Base-by-base conservation (phyloP, 202 grass and related monocot genomes). In the Dendrocalamus latiflorus region DNA sequence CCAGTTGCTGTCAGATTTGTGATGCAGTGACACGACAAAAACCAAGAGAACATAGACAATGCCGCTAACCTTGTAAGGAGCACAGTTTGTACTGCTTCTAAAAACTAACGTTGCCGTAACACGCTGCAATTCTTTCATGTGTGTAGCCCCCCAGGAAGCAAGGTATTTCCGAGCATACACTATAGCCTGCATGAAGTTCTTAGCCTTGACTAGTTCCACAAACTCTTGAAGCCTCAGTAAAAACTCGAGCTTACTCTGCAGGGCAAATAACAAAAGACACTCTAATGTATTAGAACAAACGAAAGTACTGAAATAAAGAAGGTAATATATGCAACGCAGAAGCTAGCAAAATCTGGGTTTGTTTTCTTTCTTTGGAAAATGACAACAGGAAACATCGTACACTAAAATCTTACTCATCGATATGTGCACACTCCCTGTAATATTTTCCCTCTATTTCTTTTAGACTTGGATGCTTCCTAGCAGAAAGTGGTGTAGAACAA, bases 231-330 rank as follows among this genome's bases (percentile, higher is more conserved):
- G 91, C 81, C 96, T 93, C 70, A 99, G 69, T 48, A 90, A 83
- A 78, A 99, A 96, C 89, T 99, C 96, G 5, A 99, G 88, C 81
- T 92, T 99, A 91, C 96, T 96, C 96, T 99, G 95, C 70, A 93
- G 83, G 10, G 41, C 66, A 68, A 50, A 86, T 44, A 74, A 78
- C 6, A 70, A 70, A 78, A 53, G n/a, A n/a, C n/a, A n/a, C n/a
- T n/a, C n/a, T n/a, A n/a, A n/a, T n/a, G n/a, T n/a, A n/a, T n/a
- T n/a, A n/a, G n/a, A n/a, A n/a, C n/a, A n/a, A n/a, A n/a, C n/a
- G 3, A 37, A 30, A 50, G 20, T 14, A 43, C 28, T 57, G 4
- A 68, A 22, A 81, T 56, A 57, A 76, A 54, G 58, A 51, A 57
- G 33, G 59, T 47, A 39, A 49, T 75, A 83, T 53, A 56, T 44